Percentiles rank a stretch among this genome's conserved stretches.
Evolutionary conservation across 306 rosid genomes (phyloP).

Genomic region (Pterocarpus santalinus): DNA sequence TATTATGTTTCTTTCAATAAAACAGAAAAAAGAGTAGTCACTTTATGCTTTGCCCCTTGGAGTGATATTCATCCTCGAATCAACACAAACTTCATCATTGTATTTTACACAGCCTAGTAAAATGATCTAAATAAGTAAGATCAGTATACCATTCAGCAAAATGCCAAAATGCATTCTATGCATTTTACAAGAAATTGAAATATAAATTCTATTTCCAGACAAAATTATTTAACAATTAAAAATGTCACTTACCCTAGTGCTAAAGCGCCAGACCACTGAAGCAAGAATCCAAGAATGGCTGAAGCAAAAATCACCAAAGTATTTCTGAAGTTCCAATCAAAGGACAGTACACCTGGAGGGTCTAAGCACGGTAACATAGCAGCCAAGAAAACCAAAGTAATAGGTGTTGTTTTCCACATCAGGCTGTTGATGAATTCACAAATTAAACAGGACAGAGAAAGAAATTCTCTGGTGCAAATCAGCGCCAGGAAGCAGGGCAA

Average conservation of each 20-base stretch:
- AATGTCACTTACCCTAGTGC: conserved; percentile 76
- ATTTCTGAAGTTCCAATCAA: conserved; percentile 72
- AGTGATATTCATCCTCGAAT: too few relatives aligned
- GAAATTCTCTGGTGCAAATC: conserved; percentile 14
- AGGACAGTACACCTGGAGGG: conserved; percentile 79
- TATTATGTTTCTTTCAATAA: background rate
- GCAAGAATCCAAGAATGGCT: conserved; percentile 88
- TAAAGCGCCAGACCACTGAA: conserved; percentile 94
- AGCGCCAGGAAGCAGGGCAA: background rate
- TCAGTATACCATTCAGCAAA: background rate
- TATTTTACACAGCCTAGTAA: background rate
- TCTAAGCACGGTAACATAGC: conserved; percentile 82
- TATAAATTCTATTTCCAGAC: background rate
- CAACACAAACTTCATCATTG: background rate
- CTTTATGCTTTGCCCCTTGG: too few relatives aligned
- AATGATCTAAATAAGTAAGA: background rate
- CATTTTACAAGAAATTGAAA: conserved; percentile 28
- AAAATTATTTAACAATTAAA: background rate
- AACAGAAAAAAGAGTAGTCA: too few relatives aligned
- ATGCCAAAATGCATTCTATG: background rate
- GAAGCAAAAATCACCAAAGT: conserved; percentile 72
- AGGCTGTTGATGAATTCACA: conserved; percentile 60
- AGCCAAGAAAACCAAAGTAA: conserved; percentile 72
- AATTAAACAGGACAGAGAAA: conserved; percentile 35
- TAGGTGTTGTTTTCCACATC: conserved; percentile 93